phyloP scores from a whole-genome alignment of 108 stramenopile species.

The Nitzschia inconspicua region DNA sequence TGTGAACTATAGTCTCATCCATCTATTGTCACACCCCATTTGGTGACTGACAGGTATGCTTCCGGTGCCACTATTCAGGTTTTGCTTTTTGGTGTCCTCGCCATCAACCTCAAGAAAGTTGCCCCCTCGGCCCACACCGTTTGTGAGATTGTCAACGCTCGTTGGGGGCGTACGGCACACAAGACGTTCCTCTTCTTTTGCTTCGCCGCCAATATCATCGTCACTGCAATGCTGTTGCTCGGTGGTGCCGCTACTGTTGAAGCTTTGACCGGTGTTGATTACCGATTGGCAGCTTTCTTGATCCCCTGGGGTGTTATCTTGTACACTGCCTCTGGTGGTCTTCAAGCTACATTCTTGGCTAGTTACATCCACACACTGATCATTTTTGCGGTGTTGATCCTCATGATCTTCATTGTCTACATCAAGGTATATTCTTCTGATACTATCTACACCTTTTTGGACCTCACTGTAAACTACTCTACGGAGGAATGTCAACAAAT shows the following conservation, averaged over 20 bases:
- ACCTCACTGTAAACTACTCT: conserved; percentile 48
- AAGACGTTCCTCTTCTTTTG: conserved; percentile 90
- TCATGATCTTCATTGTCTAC: conserved; percentile 82
- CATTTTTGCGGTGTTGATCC: conserved; percentile 76
- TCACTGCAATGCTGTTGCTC: conserved; percentile 92
- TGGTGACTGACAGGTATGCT: too few relatives aligned
- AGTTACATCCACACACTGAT: conserved; percentile 82
- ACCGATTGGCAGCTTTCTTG: conserved; percentile 77
- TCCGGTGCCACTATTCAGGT: conserved; percentile 93
- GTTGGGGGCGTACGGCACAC: conserved; percentile 88
- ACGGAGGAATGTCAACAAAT: conserved; percentile 52
- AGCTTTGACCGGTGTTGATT: conserved; percentile 85
- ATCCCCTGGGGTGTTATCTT: conserved; percentile 93
- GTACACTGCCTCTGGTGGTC: conserved; percentile 89
- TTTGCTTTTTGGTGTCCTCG: conserved; percentile 90
- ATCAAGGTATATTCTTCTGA: conserved; percentile 66
- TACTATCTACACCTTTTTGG: conserved; percentile 61
- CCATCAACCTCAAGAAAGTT: conserved; percentile 88
- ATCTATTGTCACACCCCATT: not conserved
- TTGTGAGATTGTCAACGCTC: conserved; percentile 88
- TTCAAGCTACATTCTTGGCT: conserved; percentile 91
- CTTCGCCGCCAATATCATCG: conserved; percentile 77
- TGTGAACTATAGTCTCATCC: not conserved
- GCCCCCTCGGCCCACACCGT: conserved; percentile 91
- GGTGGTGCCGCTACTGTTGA: conserved; percentile 91